phyloP scores from a whole-genome alignment of 179 eudicot species.

The Sideroxylon spinosum region DNA sequence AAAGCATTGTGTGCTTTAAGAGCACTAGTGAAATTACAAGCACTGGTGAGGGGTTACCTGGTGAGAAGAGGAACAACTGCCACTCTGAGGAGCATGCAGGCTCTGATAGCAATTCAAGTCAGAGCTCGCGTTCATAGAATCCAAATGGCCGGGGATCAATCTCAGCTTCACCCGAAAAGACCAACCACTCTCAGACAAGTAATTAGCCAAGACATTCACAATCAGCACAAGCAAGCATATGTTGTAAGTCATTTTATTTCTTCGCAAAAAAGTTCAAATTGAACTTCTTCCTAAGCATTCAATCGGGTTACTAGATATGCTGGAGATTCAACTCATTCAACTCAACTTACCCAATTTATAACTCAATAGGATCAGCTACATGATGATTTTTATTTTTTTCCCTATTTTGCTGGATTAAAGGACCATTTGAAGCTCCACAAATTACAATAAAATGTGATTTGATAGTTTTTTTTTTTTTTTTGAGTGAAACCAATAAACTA shows the following conservation, averaged over 20 bases:
- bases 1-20: slow-evolving; percentile 33
- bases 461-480: too few species aligned
- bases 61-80: slow-evolving; percentile 34
- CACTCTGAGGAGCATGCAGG: slow-evolving; percentile 33
- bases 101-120: slow-evolving; percentile 41
- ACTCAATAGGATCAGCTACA: too few species aligned
- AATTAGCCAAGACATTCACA: neutral
- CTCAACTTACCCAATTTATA: too few species aligned
- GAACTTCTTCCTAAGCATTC: too few species aligned
- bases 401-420: too few species aligned
- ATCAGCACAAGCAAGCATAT: slow-evolving; percentile 15
- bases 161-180: neutral
- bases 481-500: too few species aligned
- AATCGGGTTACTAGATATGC: too few species aligned
- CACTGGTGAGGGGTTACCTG: slow-evolving; percentile 34
- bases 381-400: too few species aligned
- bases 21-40: slow-evolving; percentile 37
- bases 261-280: too few species aligned
- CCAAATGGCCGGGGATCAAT: slow-evolving; percentile 20
- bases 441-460: too few species aligned
- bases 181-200: slow-evolving; percentile 14
- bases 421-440: too few species aligned
- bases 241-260: slow-evolving; percentile 6
- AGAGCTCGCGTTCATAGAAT: slow-evolving; percentile 40
- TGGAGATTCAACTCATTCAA: too few species aligned